These are phyloP conservation scores for Spathaspora sp. DNA, from an alignment of 805 yeast species.

Conservation along the genomic window DNA sequence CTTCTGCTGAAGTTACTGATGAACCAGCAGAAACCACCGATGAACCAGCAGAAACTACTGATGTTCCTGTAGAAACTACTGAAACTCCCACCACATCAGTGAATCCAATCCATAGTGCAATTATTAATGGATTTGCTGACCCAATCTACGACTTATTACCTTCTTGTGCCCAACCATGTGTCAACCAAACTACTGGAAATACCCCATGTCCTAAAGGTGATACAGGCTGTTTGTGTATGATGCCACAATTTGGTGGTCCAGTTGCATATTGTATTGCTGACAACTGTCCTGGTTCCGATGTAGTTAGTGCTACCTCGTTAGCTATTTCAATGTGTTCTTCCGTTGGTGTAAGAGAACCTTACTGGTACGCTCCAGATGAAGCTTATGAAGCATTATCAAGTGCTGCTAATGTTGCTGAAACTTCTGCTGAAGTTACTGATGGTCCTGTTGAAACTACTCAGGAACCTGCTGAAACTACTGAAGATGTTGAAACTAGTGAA, in stretches of 20 bases:
- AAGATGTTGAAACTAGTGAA: slow-evolving; percentile 5
- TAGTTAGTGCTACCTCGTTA: slow-evolving; percentile 22
- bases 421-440: slow-evolving; percentile 6
- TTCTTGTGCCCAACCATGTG: slow-evolving; percentile 35
- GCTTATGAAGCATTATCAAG: slow-evolving; percentile 18
- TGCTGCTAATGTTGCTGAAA: slow-evolving; percentile 21
- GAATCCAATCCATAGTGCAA: neutral
- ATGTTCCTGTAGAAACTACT: neutral
- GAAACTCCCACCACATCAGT: slow-evolving; percentile 29
- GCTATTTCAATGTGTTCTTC: slow-evolving; percentile 34
- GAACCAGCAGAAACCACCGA: slow-evolving; percentile 1
- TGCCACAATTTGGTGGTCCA: slow-evolving; percentile 28
- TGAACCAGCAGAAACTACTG: slow-evolving; percentile 8
- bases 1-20: slow-evolving; percentile 5
- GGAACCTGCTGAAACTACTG: neutral
- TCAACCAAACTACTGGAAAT: slow-evolving; percentile 23
- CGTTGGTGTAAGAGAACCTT: slow-evolving; percentile 26
- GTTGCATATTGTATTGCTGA: slow-evolving; percentile 37
- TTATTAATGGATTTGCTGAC: slow-evolving; percentile 41
- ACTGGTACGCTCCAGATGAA: slow-evolving; percentile 24
- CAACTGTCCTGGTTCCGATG: slow-evolving; percentile 33
- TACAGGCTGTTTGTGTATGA: slow-evolving; percentile 43
- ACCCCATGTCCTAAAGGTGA: slow-evolving; percentile 44
- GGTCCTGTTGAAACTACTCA: slow-evolving; percentile 9
- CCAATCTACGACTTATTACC: slow-evolving; percentile 30